Evolutionary conservation across 306 rosid species (phyloP).

Genomic region (Malus sieversii): DNA sequence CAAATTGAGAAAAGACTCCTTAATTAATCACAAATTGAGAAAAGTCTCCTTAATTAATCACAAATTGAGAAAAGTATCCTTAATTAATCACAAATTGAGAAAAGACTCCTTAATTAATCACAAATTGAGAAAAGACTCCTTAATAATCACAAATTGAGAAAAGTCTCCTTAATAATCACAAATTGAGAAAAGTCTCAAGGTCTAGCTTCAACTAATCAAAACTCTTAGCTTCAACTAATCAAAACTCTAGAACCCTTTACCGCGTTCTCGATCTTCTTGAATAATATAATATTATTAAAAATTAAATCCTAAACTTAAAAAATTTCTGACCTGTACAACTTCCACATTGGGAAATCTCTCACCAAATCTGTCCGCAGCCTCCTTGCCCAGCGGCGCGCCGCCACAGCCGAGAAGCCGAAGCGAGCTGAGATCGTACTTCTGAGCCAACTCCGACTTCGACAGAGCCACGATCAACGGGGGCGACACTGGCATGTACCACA

Average conservation of each 20-base stretch:
- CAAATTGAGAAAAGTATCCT: too few relatives aligned
- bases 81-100: too few relatives aligned
- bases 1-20: too few relatives aligned
- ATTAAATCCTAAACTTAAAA: too few relatives aligned
- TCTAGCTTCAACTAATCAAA: background rate
- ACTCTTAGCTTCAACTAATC: background rate
- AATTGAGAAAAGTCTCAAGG: background rate
- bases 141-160: too few relatives aligned
- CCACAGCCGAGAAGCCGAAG: slow-evolving; percentile 41
- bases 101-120: too few relatives aligned
- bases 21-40: too few relatives aligned
- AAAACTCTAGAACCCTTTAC: background rate
- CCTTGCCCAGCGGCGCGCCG: slow-evolving; percentile 78
- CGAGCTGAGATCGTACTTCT: slow-evolving; percentile 60
- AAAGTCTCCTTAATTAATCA: too few relatives aligned
- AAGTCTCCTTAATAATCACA: too few relatives aligned
- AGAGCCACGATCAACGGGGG: slow-evolving; percentile 75
- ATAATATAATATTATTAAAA: too few relatives aligned
- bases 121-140: too few relatives aligned
- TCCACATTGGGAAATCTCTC: slow-evolving; percentile 48
- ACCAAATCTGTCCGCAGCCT: slow-evolving; percentile 37
- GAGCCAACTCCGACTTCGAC: slow-evolving; percentile 50
- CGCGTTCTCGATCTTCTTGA: background rate
- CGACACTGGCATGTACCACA: slow-evolving; percentile 60
- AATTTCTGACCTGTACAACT: slow-evolving; percentile 40